These are phyloP conservation scores for Agroathelia rolfsii DNA, from an alignment of 1,284 basidiomycete species.

Conservation along the genomic window DNA sequence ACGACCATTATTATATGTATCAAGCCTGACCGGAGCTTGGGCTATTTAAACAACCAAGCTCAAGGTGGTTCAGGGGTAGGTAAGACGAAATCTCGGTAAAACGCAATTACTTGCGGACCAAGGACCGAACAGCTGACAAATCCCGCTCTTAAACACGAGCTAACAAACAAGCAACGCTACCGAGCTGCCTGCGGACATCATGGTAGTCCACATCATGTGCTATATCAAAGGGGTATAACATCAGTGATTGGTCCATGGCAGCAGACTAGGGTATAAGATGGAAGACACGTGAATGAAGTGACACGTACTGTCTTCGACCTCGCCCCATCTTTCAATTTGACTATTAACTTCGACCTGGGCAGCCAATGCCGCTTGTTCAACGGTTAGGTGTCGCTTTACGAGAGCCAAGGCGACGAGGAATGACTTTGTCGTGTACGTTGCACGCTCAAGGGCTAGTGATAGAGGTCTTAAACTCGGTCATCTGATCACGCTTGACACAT, in stretches of 20 bases:
- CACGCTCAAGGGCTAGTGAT: conserved; percentile 77
- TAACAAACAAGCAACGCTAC: conserved; percentile 61
- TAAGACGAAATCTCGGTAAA: no score
- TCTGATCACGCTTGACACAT: conserved; percentile 2
- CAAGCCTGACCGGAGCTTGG: no score
- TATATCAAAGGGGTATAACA: conserved; percentile 21
- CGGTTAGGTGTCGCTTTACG: conserved; percentile 64
- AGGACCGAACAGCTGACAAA: conserved; percentile 33
- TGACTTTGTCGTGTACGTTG: conserved; percentile 85
- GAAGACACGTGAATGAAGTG: conserved; percentile 7
- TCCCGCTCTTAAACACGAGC: conserved; percentile 22
- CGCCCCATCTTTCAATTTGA: conserved; percentile 95
- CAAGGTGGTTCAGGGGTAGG: no score
- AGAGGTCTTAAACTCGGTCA: no score
- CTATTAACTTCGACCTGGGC: conserved; percentile 90
- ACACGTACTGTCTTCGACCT: conserved; percentile 93
- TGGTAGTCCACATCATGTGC: conserved; percentile 96
- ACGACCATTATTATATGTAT: no score
- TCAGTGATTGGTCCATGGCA: conserved; percentile 11
- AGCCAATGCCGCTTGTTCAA: conserved; percentile 79
- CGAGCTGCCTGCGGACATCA: conserved; percentile 82
- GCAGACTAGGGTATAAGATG: conserved; percentile 8
- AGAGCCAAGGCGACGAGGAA: conserved; percentile 86
- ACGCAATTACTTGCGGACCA: no score
- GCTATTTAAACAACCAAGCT: no score